Base-by-base conservation (phyloP, 2,329 filamentous ascomycete species). In the Sarocladium kiliense region DNA sequence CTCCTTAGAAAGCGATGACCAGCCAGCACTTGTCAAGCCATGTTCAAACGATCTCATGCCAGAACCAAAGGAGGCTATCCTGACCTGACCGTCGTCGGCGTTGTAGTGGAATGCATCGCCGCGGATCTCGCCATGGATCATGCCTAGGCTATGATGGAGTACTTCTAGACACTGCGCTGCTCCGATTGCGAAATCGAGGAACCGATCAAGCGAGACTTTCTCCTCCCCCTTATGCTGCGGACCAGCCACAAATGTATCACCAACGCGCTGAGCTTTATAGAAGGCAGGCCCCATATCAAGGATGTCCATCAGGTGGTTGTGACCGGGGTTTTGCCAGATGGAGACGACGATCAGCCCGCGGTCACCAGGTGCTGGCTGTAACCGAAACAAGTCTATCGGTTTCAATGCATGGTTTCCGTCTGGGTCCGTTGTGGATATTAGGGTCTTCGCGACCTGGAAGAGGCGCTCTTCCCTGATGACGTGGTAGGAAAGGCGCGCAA, bases 51-150 rank as follows among this genome's bases (percentile, higher is more conserved):
- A 89, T 54, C 91, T 81, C 44, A 91, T 78, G 2, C 93, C 93
- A 12, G 90, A 93, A 12, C 93, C 93, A 66, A 95, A 91, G 55
- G 90, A 91, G 59, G 90, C 81, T 59, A 96, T 78, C 66, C 88
- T 90, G 59, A 97, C 91, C 55, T 78, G 75, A 55, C 85, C 84
- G 1, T 82, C 82, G 45, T 91, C 82, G 14, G 75, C 67, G 62
- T 89, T 88, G 74, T 89, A 96, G 66, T 97, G 91, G 65, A 97
- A 97, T 1, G 91, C 88, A 70, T 97, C 93, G 4, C 86, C 89
- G 26, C 93, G 82, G 53, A 97, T 86, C 71, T 97, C 93, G 44
- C 93, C 93, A 63, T 97, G 93, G 1, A 96, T 87, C 56, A 91
- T 84, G 58, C 89, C 87, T 56, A 93, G 83, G 9, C 88, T 86